Base-by-base conservation (phyloP, 2,329 filamentous ascomycete species). In the Xylaria sp. region DNA sequence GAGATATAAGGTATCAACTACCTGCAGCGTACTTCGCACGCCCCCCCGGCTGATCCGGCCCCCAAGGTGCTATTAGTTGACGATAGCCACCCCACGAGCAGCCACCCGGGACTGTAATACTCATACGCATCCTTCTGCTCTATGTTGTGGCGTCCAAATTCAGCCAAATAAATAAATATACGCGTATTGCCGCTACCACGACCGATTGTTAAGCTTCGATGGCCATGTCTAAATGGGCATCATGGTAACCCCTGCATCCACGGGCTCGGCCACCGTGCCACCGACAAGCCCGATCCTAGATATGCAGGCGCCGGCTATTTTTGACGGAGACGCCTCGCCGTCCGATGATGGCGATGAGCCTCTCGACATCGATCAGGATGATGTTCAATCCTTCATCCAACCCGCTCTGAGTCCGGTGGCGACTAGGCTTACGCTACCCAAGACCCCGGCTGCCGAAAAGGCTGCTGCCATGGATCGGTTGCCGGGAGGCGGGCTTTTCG, bases 351-450 rank as follows among this genome's bases (percentile, higher is more conserved):
- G 79, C 8, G 82, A 83, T 47, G 80, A 80, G 59, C 75, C 74
- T 57, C 69, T 81, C 55, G 82, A 82, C 34, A 80, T 81, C 56
- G 84, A 86, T 54, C 81, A 85, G 65, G 86, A 89, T 73, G 86
- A 86, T 71, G 88, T 85, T 4, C 86, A 88, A 71, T 87, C 86
- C 7, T 83, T 89, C 54, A 82, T 90, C 58, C 87, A 88, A 74
- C 86, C 87, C 2, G 82, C 87, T 27, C 84, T 90, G 70, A 89
- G 87, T 75, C 82, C 83, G 6, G 81, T 82, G 24, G 88, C 87
- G 8, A 86, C 85, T 4, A 84, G 86, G 55, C 79, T 89, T 47
- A 86, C 86, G 12, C 84, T 85, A 3, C 79, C 83, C 4, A 83
- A 80, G 63, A 89, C 86, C 0, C 85, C 87, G 5, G 86, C 86